These are phyloP conservation scores for Arthromyces matolae DNA, from an alignment of 768 basidiomycete genomes.

Conservation along the genomic window DNA sequence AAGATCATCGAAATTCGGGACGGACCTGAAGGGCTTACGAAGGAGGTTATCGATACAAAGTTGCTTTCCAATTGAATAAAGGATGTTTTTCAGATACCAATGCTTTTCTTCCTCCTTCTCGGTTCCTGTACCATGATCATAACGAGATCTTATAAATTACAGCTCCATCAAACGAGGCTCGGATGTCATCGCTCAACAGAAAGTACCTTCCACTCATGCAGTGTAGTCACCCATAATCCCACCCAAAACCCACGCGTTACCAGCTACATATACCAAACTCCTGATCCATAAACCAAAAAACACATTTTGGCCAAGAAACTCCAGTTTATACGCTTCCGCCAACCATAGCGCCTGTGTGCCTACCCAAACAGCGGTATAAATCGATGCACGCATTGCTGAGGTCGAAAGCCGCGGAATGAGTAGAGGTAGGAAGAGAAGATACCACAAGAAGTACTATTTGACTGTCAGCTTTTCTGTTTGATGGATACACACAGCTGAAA, in stretches of 20 bases:
- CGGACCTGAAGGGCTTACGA: neutral
- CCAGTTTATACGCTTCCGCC: slow-evolving; percentile 83
- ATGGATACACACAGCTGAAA: neutral
- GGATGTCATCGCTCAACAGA: neutral
- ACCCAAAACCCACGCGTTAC: slow-evolving; percentile 78
- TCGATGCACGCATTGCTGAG: slow-evolving; percentile 36
- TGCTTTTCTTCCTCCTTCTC: neutral
- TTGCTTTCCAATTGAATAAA: too few relatives aligned
- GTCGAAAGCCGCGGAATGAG: slow-evolving; percentile 66
- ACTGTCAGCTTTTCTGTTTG: neutral
- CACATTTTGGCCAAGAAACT: slow-evolving; percentile 77
- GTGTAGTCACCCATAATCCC: slow-evolving; percentile 46
- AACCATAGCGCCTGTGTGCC: slow-evolving; percentile 87
- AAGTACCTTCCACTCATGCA: slow-evolving; percentile 4
- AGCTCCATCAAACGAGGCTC: neutral
- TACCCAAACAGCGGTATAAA: slow-evolving; percentile 60
- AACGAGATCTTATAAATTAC: slow-evolving; percentile 1
- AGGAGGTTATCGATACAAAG: neutral
- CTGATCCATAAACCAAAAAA: slow-evolving; percentile 77
- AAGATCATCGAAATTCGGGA: neutral
- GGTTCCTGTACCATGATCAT: slow-evolving; percentile 1
- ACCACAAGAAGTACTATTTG: slow-evolving; percentile 94
- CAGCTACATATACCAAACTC: slow-evolving; percentile 67
- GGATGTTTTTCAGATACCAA: slow-evolving; percentile 4
- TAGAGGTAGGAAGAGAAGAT: slow-evolving; percentile 82